Conservation (phyloP, 2,329 filamentous ascomycete genomes). For the Orbilia oligospora region DNA sequence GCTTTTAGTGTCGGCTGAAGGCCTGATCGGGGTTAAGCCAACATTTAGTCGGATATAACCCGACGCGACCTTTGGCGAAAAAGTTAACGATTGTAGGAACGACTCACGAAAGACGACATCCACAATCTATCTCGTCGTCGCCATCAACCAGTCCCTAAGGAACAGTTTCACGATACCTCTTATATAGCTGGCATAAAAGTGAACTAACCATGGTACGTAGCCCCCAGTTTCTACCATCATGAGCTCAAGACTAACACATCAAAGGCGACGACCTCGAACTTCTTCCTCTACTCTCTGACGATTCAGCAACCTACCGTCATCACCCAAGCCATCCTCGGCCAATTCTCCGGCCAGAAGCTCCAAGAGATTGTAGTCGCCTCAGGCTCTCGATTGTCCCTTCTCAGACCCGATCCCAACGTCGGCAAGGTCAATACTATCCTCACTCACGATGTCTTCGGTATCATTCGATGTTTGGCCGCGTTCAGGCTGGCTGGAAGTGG, state of each 20-base stretch:
- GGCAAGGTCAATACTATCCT: slow-evolving; percentile 88
- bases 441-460: slow-evolving; percentile 95
- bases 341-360: slow-evolving; percentile 96
- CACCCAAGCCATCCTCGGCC: slow-evolving; percentile 90
- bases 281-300: slow-evolving; percentile 98
- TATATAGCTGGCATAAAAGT: slow-evolving; percentile 17
- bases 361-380: slow-evolving; percentile 97
- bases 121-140: slow-evolving; percentile 45
- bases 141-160: slow-evolving; percentile 20
- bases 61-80: slow-evolving; percentile 47
- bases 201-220: slow-evolving; percentile 47
- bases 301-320: slow-evolving; percentile 92
- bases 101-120: slow-evolving; percentile 38
- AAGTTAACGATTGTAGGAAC: slow-evolving; percentile 39
- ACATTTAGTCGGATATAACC: slow-evolving; percentile 30
- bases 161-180: slow-evolving; percentile 14
- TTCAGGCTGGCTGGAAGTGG: slow-evolving; percentile 93
- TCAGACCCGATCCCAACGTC: slow-evolving; percentile 86
- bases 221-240: background rate
- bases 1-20: slow-evolving; percentile 33
- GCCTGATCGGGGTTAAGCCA: slow-evolving; percentile 36
- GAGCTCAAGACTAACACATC: slow-evolving; percentile 27
- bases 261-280: slow-evolving; percentile 95
- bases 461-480: slow-evolving; percentile 88
- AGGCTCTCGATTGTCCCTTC: slow-evolving; percentile 87